Evolutionary conservation across 2,329 filamentous ascomycete genomes (phyloP).

Genomic region (Aspergillaceae sp.): DNA sequence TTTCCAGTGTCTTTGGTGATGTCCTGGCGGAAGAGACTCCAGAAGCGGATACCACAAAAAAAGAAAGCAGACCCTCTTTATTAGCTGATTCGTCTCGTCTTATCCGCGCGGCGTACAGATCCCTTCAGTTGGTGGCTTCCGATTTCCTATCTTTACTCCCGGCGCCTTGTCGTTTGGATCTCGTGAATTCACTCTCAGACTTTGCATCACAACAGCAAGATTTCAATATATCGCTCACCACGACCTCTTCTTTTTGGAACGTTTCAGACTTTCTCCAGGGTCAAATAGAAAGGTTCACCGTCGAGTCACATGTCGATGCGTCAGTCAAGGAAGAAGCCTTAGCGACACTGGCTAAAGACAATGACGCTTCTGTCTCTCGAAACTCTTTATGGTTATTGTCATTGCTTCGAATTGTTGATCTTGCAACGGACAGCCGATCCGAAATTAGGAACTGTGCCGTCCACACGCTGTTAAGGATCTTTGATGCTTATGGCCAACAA

Average conservation of each 20-base stretch:
- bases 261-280: conserved; percentile 74
- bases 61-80: conserved; percentile 14
- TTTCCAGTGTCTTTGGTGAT: conserved; percentile 67
- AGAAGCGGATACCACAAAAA: conserved; percentile 5
- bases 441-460: conserved; percentile 56
- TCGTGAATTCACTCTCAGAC: conserved; percentile 79
- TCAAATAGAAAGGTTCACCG: conserved; percentile 35
- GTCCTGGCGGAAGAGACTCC: conserved; percentile 26
- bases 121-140: conserved; percentile 84
- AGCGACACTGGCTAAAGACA: conserved; percentile 50
- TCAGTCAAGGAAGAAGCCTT: conserved; percentile 50
- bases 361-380: conserved; percentile 50
- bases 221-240: conserved; percentile 89
- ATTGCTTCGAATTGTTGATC: conserved; percentile 29
- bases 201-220: conserved; percentile 88
- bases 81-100: conserved; percentile 56
- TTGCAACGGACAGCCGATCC: conserved; percentile 31
- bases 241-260: conserved; percentile 93
- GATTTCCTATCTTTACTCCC: conserved; percentile 75
- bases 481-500: conserved; percentile 81
- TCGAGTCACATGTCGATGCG: conserved; percentile 32
- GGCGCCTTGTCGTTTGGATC: conserved; percentile 61
- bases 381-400: conserved; percentile 30
- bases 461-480: conserved; percentile 82
- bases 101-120: conserved; percentile 78